phyloP scores from a whole-genome alignment of 176 grass and related monocot species.

The Triticum urartu region DNA sequence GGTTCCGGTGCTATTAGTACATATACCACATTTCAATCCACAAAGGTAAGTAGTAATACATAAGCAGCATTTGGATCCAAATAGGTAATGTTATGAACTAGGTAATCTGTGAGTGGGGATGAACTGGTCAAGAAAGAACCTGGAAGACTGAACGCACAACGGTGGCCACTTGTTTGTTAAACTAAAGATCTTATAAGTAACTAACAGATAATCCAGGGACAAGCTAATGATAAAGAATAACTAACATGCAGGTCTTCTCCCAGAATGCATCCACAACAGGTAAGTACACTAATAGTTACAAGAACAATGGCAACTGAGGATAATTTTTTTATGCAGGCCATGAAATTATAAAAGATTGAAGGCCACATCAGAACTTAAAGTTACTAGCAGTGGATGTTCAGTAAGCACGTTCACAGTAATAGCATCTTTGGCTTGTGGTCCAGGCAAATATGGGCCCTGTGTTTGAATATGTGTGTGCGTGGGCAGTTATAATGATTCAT shows the following conservation, averaged over 20 bases:
- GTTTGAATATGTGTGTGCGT: not conserved
- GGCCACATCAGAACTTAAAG: not conserved
- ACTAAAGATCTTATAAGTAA: not conserved
- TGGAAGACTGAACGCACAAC: not conserved
- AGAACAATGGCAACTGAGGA: not conserved
- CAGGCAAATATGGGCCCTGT: not conserved
- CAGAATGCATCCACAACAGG: not conserved
- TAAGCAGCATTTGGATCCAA: not conserved
- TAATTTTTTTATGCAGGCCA: not conserved
- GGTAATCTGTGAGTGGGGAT: not conserved
- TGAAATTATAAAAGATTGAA: not conserved
- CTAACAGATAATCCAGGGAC: not conserved
- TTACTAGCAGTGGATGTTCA: not conserved
- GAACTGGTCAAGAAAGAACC: not conserved
- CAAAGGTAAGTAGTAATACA: not conserved
- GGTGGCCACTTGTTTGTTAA: not conserved
- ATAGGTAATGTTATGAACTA: not conserved
- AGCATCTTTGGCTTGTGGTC: conserved; percentile 23
- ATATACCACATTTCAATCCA: not conserved
- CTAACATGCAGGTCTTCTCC: not conserved
- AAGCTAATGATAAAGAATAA: not conserved
- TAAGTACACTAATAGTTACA: not conserved
- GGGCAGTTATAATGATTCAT: not conserved
- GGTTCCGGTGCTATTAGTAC: not conserved
- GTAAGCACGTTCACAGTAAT: not conserved